These are phyloP conservation scores for Lepidopterella palustris DNA, from an alignment of 495 filamentous ascomycete species.

Conservation along the genomic window DNA sequence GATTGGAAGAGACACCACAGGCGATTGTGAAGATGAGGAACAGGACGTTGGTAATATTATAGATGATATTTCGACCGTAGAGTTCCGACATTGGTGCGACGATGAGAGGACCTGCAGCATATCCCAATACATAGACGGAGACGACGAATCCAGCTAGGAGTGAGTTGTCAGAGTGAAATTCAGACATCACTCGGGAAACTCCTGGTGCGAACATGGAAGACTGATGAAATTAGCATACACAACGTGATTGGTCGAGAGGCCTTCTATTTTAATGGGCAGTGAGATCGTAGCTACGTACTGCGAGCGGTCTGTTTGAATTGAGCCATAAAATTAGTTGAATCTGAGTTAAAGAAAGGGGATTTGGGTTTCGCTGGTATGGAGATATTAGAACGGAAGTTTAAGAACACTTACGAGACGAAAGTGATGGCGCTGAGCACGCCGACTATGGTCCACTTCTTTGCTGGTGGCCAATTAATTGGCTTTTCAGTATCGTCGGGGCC, in stretches of 20 bases:
- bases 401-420: not conserved
- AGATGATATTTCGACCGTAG: slow-evolving; percentile 52
- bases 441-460: not conserved
- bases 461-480: slow-evolving; percentile 8
- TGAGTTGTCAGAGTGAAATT: slow-evolving; percentile 23
- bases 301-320: too few species aligned
- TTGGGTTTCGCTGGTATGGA: too few species aligned
- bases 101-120: slow-evolving; percentile 51
- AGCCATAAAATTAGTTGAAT: too few species aligned
- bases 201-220: slow-evolving; percentile 38
- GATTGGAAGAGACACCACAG: slow-evolving; percentile 43
- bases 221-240: slow-evolving; percentile 6
- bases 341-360: too few species aligned
- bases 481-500: slow-evolving; percentile 11
- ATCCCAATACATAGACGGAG: slow-evolving; percentile 45
- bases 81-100: slow-evolving; percentile 59
- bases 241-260: too few species aligned
- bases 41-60: slow-evolving; percentile 48
- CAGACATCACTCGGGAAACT: slow-evolving; percentile 27
- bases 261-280: too few species aligned
- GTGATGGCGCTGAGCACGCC: slow-evolving; percentile 2
- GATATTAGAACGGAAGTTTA: not conserved
- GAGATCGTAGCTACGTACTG: too few species aligned
- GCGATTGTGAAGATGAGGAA: slow-evolving; percentile 49
- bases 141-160: slow-evolving; percentile 32